phyloP scores from a whole-genome alignment of 78 protist genomes.

The Protostelium mycophagum region DNA sequence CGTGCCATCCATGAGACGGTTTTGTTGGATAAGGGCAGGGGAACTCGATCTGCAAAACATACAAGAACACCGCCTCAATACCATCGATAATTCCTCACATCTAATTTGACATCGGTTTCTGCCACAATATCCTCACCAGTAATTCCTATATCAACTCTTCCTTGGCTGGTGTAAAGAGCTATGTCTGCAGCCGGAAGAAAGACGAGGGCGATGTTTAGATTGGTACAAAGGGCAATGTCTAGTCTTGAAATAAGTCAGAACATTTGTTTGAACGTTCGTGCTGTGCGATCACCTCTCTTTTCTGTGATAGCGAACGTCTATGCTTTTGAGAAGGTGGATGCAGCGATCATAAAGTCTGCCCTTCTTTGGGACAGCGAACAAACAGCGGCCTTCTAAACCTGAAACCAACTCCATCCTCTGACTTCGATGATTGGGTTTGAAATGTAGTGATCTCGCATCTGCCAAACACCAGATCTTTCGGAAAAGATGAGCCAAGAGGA shows the following conservation, averaged over 20 bases:
- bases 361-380: constrained; percentile 61
- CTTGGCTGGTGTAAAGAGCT: constrained; percentile 51
- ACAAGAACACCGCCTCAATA: no score
- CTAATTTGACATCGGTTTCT: constrained; percentile 7
- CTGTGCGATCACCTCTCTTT: background rate
- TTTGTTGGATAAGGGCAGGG: no score
- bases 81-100: no score
- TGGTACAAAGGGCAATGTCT: constrained; percentile 54
- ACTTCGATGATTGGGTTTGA: no score
- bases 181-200: constrained; percentile 78
- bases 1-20: background rate
- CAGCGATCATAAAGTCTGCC: constrained; percentile 45
- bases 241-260: constrained; percentile 6
- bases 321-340: constrained; percentile 5
- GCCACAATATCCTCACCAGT: constrained; percentile 65
- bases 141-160: constrained; percentile 68
- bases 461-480: no score
- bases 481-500: no score
- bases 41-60: no score
- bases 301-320: background rate
- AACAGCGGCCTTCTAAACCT: background rate
- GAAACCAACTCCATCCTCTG: background rate
- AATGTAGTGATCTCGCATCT: no score
- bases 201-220: constrained; percentile 46
- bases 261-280: background rate